phyloP scores from a whole-genome alignment of 345 rosid genomes.

The Aquilaria malaccensis region DNA sequence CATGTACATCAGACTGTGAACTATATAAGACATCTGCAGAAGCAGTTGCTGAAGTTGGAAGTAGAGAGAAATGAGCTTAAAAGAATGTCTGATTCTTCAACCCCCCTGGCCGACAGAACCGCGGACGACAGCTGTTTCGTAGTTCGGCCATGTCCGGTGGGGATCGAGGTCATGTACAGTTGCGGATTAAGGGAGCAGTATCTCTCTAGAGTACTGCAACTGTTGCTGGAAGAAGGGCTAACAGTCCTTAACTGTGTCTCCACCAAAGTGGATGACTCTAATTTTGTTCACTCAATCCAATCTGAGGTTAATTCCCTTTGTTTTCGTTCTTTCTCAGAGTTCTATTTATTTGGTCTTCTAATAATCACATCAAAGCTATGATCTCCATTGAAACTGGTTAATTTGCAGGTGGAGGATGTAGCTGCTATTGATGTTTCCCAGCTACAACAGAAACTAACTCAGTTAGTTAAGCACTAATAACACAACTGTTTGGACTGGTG shows the following conservation, averaged over 20 bases:
- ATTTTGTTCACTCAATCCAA: slow-evolving; percentile 36
- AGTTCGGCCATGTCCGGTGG: slow-evolving; percentile 24
- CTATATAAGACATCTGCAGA: slow-evolving; percentile 44
- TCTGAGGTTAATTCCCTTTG: slow-evolving; percentile 32
- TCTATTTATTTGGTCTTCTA: not conserved
- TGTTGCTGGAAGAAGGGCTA: slow-evolving; percentile 39
- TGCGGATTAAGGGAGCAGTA: slow-evolving; percentile 15
- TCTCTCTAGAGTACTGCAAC: slow-evolving; percentile 42
- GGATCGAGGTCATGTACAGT: slow-evolving; percentile 33
- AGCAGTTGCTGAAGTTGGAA: slow-evolving; percentile 29
- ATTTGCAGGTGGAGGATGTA: slow-evolving; percentile 37
- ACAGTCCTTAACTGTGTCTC: slow-evolving; percentile 38
- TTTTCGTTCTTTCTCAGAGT: not conserved
- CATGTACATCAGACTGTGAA: slow-evolving; percentile 58
- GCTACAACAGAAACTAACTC: slow-evolving; percentile 29
- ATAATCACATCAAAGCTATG: not conserved
- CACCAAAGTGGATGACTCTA: slow-evolving; percentile 33
- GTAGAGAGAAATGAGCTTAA: slow-evolving; percentile 38
- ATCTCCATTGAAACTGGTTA: not conserved
- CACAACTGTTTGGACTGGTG: no score
- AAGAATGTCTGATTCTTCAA: slow-evolving; percentile 19
- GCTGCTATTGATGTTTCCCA: slow-evolving; percentile 16
- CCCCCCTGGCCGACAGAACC: slow-evolving; percentile 14
- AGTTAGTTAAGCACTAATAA: not conserved
- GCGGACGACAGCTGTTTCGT: slow-evolving; percentile 11